A percentile compares a stretch with the other conserved stretches of the same genome.
Conservation (phyloP, 1,139 yeast species). For the Blastobotrys proliferans region DNA sequence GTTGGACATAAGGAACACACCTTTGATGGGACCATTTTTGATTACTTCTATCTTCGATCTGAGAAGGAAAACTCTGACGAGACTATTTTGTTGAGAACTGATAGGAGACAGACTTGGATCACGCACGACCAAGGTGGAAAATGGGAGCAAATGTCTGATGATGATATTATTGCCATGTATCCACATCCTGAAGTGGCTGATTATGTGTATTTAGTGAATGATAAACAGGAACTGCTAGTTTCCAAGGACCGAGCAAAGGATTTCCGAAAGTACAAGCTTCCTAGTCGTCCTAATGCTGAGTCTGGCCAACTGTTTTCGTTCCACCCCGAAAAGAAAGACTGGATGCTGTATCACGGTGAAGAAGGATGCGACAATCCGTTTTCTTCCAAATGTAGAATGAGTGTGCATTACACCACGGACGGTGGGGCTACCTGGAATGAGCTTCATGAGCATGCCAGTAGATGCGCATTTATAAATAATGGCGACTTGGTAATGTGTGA, state of each 20-base stretch:
- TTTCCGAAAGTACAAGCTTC: slow-evolving; percentile 47
- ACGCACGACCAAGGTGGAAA: slow-evolving; percentile 76
- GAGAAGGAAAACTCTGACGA: slow-evolving; percentile 43
- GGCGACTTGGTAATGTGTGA: slow-evolving; percentile 62
- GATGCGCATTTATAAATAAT: slow-evolving; percentile 60
- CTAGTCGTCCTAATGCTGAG: slow-evolving; percentile 40
- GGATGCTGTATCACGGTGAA: slow-evolving; percentile 68
- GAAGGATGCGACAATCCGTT: slow-evolving; percentile 49
- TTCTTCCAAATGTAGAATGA: slow-evolving; percentile 47
- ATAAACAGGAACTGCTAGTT: slow-evolving; percentile 46
- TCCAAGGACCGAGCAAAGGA: slow-evolving; percentile 67
- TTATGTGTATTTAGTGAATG: slow-evolving; percentile 57
- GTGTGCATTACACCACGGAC: slow-evolving; percentile 53
- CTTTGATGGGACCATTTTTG: slow-evolving; percentile 43
- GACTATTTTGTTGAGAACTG: slow-evolving; percentile 64
- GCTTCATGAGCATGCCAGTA: slow-evolving; percentile 47
- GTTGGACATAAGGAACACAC: slow-evolving; percentile 34
- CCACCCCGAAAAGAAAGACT: slow-evolving; percentile 51
- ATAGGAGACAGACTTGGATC: slow-evolving; percentile 48
- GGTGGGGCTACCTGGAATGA: slow-evolving; percentile 54
- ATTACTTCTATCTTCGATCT: slow-evolving; percentile 53
- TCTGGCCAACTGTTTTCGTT: slow-evolving; percentile 46
- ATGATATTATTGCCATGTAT: slow-evolving; percentile 49
- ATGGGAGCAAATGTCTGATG: slow-evolving; percentile 46
- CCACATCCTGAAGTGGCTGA: slow-evolving; percentile 63